Evolutionary conservation across 495 filamentous ascomycete species (phyloP).

Genomic region (Neurospora sp.): DNA sequence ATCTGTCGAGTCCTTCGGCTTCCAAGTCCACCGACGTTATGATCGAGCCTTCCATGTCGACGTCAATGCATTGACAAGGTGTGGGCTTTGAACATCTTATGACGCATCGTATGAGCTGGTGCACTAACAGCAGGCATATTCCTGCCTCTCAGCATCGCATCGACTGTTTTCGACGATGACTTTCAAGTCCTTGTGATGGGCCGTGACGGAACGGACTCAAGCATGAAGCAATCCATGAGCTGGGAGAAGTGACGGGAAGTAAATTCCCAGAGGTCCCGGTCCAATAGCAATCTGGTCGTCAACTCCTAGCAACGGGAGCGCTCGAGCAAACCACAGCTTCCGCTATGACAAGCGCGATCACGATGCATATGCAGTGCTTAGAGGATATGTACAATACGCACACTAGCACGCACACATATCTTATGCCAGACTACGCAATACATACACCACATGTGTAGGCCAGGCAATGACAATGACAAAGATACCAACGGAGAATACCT

Average conservation of each 20-base stretch:
- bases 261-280: not conserved
- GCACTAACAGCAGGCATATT: not conserved
- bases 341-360: not conserved
- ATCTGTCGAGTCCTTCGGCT: not conserved
- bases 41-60: not conserved
- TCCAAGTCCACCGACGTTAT: not conserved
- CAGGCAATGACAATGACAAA: not conserved
- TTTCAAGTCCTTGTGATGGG: not conserved
- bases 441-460: not conserved
- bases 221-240: not conserved
- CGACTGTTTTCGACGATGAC: not conserved
- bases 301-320: not conserved
- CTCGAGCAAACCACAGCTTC: not conserved
- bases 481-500: not conserved
- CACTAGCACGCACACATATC: not conserved
- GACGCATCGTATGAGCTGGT: not conserved
- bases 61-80: not conserved
- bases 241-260: not conserved
- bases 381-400: not conserved
- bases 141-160: not conserved
- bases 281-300: not conserved
- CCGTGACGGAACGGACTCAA: not conserved
- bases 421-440: not conserved
- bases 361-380: not conserved
- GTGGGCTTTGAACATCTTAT: not conserved